Base-by-base conservation (phyloP, 2,329 filamentous ascomycete genomes). In the Colletotrichum gigasporum region DNA sequence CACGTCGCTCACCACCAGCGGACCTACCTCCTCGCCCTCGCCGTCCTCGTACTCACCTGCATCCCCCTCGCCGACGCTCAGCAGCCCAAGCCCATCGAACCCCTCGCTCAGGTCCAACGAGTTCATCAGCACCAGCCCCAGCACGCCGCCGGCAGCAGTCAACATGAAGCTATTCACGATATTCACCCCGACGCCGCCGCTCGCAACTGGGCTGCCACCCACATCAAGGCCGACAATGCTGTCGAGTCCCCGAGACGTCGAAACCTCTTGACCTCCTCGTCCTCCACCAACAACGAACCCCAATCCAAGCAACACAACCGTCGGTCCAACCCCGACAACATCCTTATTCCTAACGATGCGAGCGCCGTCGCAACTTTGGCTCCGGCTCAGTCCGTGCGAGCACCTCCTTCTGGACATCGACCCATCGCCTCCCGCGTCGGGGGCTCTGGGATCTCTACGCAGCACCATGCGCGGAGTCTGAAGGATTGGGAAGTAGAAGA, bases 401-500 rank as follows among this genome's bases (percentile, higher is more conserved):
- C 94, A 93, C 92, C 91, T 80, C 80, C 88, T 88, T 88, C 89
- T 88, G 85, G 87, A 88, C 82, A 75, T 74, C 74, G 75, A 76
- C 76, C 83, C 75, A 82, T 84, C 77, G 87, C 86, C 81, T 86
- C 85, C 76, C 62, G 62, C 34, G 79, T 78, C 62, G 70, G 81
- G 61, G 83, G 85, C 78, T 84, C 85, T 78, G 89, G 89, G 73
- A 84, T 91, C 79, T 87, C 91, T 83, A 90, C 92, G 91, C 91
- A 90, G 90, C 91, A 92, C 78, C 85, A 86, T 91, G 95, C 94
- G 94, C 94, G 95, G 89, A 96, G 91, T 86, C 86, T 98, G 87
- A 91, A 94, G 88, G 95, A 97, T 83, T 98, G 95, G 95, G 93
- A 97, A 91, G 94, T 97, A 83, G 95, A 98, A 92, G 94, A 98